Base-by-base conservation (phyloP, 2,329 filamentous ascomycete genomes). In the Nemania bipapillata region DNA sequence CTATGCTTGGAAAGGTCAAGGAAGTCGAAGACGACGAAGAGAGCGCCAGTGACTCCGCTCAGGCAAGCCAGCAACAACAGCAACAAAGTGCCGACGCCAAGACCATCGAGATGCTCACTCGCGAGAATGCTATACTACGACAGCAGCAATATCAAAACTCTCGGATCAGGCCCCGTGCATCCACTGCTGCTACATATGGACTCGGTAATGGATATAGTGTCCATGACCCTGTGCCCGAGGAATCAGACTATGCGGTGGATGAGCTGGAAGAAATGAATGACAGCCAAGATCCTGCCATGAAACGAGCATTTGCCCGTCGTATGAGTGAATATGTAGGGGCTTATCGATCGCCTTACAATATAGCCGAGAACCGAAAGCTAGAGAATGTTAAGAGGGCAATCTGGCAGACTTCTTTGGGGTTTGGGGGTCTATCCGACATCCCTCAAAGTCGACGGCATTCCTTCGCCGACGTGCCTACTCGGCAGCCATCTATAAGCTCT, bases 401-500 rank as follows among this genome's bases (percentile, higher is more conserved):
- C 69, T 94, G 91, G 91, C 90, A 92, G 72, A 91, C 87, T 73
- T 89, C 89, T 5, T 84, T 90, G n/a, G 89, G 87, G 1, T 91
- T 92, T 76, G 86, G 87, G 52, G 84, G 86, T 17, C 72, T 87
- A 26, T 84, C 83, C 3, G 90, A 92, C 69, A 83, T 89, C 32
- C 88, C 90, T 12, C 91, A 94, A 75, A 93, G 91, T 74, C 87
- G 92, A 67, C 89, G 92, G 30, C 92, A 95, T 79, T 95, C 92
- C 1, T 93, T 96, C 76, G 92, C 89, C 59, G 90, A 90, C 74
- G 85, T 90, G 75, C 88, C 87, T 30, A 89, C 87, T 28, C 85
- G 89, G 15, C 89, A 91, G 72, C 86, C 84, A 1, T 90, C 89
- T 2, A 87, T 90, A 71, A 86, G 87, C 73, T 90, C 88, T 30